These are phyloP conservation scores for Carex arenaria DNA, from an alignment of 202 grass and related monocot species.

Conservation along the genomic window DNA sequence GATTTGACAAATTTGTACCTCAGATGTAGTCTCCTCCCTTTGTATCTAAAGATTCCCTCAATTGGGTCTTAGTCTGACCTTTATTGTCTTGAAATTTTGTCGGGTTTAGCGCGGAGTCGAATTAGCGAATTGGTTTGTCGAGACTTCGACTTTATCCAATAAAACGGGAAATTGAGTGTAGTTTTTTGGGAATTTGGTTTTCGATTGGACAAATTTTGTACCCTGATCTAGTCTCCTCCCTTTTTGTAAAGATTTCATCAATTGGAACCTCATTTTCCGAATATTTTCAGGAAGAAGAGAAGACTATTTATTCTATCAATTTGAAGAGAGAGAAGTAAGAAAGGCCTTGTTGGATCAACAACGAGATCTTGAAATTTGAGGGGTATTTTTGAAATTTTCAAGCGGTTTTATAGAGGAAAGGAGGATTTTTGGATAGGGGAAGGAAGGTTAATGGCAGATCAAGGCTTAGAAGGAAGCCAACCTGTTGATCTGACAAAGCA, in stretches of 20 bases:
- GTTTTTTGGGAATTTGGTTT: not conserved
- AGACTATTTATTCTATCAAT: not conserved
- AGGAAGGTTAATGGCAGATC: conserved; percentile 44
- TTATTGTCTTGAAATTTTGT: not conserved
- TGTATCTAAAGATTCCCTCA: not conserved
- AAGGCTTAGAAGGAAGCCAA: conserved; percentile 65
- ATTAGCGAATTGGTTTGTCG: not conserved
- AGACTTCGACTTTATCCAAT: not conserved
- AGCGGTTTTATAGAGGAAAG: not conserved
- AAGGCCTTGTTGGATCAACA: not conserved
- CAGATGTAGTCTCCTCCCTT: not conserved
- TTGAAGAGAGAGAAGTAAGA: not conserved
- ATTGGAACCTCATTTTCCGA: not conserved
- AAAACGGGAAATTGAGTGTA: not conserved
- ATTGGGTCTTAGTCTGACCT: not conserved
- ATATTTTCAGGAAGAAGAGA: not conserved
- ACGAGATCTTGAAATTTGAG: conserved; percentile 1
- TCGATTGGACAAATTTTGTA: not conserved
- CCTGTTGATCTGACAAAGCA: conserved; percentile 78
- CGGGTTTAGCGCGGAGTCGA: conserved; percentile 9
- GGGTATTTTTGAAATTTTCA: not conserved
- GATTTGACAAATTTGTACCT: not conserved
- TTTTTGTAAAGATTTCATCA: not conserved
- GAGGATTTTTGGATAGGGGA: conserved; percentile 3
- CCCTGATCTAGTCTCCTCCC: not conserved